A percentile compares a stretch with the other conserved stretches of the same genome.
These are phyloP conservation scores for Leucosporidium scottii DNA, from an alignment of 768 basidiomycete species.

Conservation along the genomic window DNA sequence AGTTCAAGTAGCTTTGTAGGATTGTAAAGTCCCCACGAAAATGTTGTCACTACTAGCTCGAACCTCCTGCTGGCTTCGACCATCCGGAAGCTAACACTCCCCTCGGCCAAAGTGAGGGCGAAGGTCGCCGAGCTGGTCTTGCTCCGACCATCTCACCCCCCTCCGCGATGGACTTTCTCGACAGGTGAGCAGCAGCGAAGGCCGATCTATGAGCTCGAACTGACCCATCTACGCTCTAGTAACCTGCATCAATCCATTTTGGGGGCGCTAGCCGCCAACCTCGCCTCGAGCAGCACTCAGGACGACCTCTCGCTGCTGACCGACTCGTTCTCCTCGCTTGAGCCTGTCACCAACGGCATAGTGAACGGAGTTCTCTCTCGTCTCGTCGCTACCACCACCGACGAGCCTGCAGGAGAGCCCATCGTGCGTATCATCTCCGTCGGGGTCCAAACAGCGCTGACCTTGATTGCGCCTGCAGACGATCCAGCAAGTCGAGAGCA, in stretches of 20 bases:
- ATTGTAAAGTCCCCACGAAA: no score
- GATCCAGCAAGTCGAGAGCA: conserved; percentile 22
- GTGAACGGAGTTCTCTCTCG: background rate
- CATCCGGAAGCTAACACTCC: no score
- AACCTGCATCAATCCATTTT: conserved; percentile 24
- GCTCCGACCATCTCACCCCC: no score
- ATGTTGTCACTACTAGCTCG: no score
- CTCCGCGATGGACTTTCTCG: no score
- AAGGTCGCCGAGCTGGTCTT: no score
- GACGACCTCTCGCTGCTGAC: conserved; percentile 15
- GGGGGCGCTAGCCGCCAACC: conserved; percentile 25
- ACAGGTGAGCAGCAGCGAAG: no score
- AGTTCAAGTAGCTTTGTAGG: no score
- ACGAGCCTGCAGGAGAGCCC: background rate
- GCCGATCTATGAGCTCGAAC: no score
- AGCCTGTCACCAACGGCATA: background rate
- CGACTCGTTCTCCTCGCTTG: conserved; percentile 2
- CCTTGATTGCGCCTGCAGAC: background rate
- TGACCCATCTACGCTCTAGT: background rate
- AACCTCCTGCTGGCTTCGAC: no score
- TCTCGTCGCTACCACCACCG: background rate
- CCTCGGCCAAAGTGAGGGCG: no score
- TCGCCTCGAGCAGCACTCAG: conserved; percentile 4
- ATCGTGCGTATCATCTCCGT: conserved; percentile 8
- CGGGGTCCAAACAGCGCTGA: conserved; percentile 6